Evolutionary conservation across 2,329 filamentous ascomycete species (phyloP), one percentile per base, ranked within the genome.

Genomic region (Calonectria hongkongensis): DNA sequence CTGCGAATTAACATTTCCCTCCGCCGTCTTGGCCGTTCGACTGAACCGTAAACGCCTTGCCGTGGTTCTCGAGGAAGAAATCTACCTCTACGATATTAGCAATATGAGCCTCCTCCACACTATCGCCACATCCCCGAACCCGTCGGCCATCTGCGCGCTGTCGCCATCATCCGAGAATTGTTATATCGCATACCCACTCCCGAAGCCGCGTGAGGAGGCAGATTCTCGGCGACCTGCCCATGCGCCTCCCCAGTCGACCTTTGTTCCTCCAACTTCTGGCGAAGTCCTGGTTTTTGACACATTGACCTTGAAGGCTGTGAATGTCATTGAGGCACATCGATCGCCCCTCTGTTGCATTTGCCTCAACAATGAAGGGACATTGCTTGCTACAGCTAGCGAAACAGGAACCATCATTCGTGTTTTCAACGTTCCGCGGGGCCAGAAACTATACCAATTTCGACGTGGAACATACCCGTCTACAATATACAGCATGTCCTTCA

Each of bases 401-500:
- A 99, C 98, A 66, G 97, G 97, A 75, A 99, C 97, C 0, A 98
- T 99, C 73, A 98, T 99, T 75, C 93, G 97, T 18, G 95, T 99
- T 66, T 99, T 99, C 84, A 95, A 95, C 1, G 92, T 99, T 1
- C 97, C 97, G 3, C 92, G 93, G 75, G 97, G 95, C 13, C 93
- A 96, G 80, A 99, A 98, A 84, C 89, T 99, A 21, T 98, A 96
- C 83, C 96, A 99, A 82, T 99, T 99, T 85, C 92, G 97, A 72
- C 92, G 97, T 75, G 97, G 97, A 51, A 98, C 96, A 2, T 98
- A 98, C 84, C 97, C 97, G 0, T 96, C 96, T 2, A 94, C 95
- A 48, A 99, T 99, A 78, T 98, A 96, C 86, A 98, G 95, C 90
- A 98, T 99, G 95, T 98, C 96, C 1, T 99, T 99, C 86, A 99